These are phyloP conservation scores for Pseudevernia furfuracea DNA, from an alignment of 495 filamentous ascomycete genomes.

Conservation along the genomic window DNA sequence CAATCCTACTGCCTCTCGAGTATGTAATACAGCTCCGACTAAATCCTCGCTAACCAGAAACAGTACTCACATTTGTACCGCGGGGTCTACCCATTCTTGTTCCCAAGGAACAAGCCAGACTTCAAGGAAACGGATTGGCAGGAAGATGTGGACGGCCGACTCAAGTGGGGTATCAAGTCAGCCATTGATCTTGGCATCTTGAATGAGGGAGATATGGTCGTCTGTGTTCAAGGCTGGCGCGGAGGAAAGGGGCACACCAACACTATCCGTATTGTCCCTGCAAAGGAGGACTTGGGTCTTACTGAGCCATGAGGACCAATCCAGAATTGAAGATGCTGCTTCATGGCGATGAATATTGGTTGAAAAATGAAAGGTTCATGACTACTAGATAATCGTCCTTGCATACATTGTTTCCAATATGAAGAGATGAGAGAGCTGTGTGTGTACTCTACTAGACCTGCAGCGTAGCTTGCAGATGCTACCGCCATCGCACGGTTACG, in stretches of 20 bases:
- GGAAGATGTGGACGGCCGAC: constrained; percentile 92
- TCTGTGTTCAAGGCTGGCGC: constrained; percentile 96
- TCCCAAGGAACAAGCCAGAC: constrained; percentile 87
- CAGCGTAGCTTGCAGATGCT: background rate
- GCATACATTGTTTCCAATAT: too few species aligned
- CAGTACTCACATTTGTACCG: constrained; percentile 90
- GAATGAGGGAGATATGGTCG: constrained; percentile 71
- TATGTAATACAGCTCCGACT: constrained; percentile 32
- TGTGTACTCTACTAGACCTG: background rate
- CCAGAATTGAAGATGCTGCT: background rate
- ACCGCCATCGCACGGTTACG: background rate
- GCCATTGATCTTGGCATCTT: constrained; percentile 80
- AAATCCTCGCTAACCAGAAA: constrained; percentile 18
- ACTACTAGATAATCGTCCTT: background rate
- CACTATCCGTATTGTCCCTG: constrained; percentile 69
- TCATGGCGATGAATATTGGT: background rate
- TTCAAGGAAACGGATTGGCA: constrained; percentile 88
- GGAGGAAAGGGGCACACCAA: constrained; percentile 98
- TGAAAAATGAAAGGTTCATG: background rate
- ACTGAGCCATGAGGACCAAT: background rate
- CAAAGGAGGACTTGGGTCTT: constrained; percentile 55
- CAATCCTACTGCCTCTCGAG: constrained; percentile 68
- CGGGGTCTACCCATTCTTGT: constrained; percentile 94
- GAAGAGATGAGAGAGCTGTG: background rate
- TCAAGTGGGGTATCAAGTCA: constrained; percentile 86